These are phyloP conservation scores for Solanum appendiculatum DNA, from an alignment of 257 asterid genomes.

Conservation along the genomic window DNA sequence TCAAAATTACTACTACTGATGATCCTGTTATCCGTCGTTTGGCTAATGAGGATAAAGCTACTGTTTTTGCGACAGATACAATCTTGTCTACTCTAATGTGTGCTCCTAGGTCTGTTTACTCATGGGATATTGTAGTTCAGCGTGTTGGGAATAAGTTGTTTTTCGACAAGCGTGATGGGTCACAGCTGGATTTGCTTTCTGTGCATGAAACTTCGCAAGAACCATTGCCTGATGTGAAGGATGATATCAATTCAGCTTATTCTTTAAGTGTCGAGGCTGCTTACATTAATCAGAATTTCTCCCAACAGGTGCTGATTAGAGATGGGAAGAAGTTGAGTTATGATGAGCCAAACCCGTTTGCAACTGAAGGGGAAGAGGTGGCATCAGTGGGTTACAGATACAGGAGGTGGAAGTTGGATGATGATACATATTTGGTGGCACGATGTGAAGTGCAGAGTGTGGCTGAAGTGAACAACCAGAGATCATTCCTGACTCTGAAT, in stretches of 20 bases:
- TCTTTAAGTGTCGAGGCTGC: conserved; percentile 94
- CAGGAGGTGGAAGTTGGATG: conserved; percentile 93
- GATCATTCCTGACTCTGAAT: conserved; percentile 66
- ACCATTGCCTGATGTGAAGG: conserved; percentile 89
- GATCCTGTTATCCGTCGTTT: conserved; percentile 91
- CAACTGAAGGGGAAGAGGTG: conserved; percentile 88
- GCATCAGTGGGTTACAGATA: conserved; percentile 91
- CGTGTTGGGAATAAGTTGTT: conserved; percentile 91
- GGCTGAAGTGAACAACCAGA: conserved; percentile 69
- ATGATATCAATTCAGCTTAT: conserved; percentile 81
- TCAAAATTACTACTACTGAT: conserved; percentile 87
- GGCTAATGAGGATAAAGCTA: conserved; percentile 95
- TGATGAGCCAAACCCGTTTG: conserved; percentile 94
- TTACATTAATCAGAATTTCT: conserved; percentile 81
- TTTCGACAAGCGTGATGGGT: conserved; percentile 90
- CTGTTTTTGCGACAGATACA: conserved; percentile 83
- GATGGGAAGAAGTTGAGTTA: conserved; percentile 73
- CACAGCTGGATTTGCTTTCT: conserved; percentile 80
- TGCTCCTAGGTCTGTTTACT: conserved; percentile 84
- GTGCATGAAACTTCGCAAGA: conserved; percentile 97
- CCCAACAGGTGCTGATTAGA: conserved; percentile 86
- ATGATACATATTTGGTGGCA: conserved; percentile 68
- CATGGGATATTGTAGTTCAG: conserved; percentile 94
- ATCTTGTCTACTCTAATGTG: conserved; percentile 87
- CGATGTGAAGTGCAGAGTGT: conserved; percentile 95